Conservation (phyloP, 2,329 filamentous ascomycete genomes). For the Aspergillus sp. region DNA sequence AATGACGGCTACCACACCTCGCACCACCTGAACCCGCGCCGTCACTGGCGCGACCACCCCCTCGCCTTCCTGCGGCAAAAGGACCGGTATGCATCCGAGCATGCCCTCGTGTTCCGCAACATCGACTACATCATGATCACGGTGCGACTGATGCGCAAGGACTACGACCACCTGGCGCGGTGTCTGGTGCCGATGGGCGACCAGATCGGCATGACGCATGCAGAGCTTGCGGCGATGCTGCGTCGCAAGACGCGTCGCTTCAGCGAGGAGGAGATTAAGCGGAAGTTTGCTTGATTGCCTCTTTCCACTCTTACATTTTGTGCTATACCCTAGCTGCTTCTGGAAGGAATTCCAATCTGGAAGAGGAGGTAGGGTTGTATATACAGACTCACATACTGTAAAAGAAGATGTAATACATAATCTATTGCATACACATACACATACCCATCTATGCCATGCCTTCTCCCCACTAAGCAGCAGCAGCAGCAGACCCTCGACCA, state of each 20-base stretch:
- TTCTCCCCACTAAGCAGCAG: no score
- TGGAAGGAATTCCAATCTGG: no score
- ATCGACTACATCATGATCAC: conserved; percentile 82
- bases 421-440: background rate
- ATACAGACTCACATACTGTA: no score
- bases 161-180: conserved; percentile 69
- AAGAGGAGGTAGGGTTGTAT: no score
- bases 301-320: background rate
- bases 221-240: conserved; percentile 65
- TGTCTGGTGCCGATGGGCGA: conserved; percentile 74
- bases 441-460: no score
- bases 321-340: background rate
- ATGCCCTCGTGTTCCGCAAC: conserved; percentile 75
- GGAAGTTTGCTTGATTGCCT: conserved; percentile 9
- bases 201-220: conserved; percentile 66
- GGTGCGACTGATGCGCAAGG: conserved; percentile 66
- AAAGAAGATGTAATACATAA: background rate
- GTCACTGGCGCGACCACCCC: conserved; percentile 82
- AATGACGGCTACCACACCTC: conserved; percentile 83
- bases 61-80: conserved; percentile 71
- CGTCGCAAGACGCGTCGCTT: conserved; percentile 67
- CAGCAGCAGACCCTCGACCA: no score
- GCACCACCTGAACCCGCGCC: conserved; percentile 34
- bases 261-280: conserved; percentile 19
- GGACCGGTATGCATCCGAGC: conserved; percentile 64